phyloP scores from a whole-genome alignment of 2,329 filamentous ascomycete species.

The Elsinoe arachidis region DNA sequence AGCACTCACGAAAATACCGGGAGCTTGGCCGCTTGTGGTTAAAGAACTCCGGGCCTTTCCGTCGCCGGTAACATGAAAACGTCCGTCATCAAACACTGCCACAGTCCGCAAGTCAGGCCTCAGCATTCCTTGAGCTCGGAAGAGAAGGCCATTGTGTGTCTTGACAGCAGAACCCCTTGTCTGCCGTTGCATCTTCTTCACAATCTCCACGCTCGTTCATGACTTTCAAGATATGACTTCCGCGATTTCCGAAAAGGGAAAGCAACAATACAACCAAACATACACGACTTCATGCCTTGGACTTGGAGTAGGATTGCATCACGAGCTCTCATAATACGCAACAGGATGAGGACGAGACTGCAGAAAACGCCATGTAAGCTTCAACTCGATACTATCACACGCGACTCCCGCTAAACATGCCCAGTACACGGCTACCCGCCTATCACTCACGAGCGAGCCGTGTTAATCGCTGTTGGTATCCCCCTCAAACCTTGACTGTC shows the following conservation, averaged over 20 bases:
- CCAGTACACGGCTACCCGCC: conserved; percentile 5
- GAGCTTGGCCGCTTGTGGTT: not conserved
- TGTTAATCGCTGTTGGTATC: conserved; percentile 10
- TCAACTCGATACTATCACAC: no score
- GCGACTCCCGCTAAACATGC: not conserved
- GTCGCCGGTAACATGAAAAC: not conserved
- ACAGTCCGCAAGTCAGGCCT: not conserved
- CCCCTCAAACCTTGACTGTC: not conserved
- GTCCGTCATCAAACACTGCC: conserved; percentile 9
- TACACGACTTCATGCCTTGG: not conserved
- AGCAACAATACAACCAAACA: not conserved
- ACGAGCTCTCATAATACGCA: not conserved
- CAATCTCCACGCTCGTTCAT: conserved; percentile 2
- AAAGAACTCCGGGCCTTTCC: not conserved
- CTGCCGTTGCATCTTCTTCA: not conserved
- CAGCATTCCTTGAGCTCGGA: not conserved
- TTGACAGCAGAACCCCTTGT: not conserved
- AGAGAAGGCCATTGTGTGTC: not conserved
- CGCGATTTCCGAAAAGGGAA: not conserved
- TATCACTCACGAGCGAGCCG: conserved; percentile 5
- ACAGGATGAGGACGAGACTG: conserved; percentile 6
- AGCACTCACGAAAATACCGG: not conserved
- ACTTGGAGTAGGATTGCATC: not conserved
- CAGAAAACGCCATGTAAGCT: conserved; percentile 9
- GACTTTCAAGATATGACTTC: not conserved